These are phyloP conservation scores for Fraxinus paxiana DNA, from an alignment of 305 asterid species.

Conservation along the genomic window DNA sequence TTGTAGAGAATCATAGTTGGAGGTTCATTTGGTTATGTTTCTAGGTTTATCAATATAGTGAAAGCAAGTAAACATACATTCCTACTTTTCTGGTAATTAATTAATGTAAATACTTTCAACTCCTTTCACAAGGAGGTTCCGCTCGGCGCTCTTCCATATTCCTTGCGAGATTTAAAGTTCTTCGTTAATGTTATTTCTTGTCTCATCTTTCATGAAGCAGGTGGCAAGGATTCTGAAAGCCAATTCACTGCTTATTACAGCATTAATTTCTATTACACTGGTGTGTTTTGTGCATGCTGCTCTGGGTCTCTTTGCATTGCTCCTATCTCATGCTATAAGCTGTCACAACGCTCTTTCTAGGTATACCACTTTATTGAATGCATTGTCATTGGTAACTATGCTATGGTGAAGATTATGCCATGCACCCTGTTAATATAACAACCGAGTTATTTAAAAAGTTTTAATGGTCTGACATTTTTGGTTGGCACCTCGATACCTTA, in stretches of 20 bases:
- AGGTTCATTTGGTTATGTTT: neutral
- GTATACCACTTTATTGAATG: constrained; percentile 29
- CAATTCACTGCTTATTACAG: constrained; percentile 53
- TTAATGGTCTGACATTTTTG: neutral
- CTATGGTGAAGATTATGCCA: neutral
- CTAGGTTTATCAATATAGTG: constrained; percentile 17
- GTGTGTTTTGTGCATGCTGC: constrained; percentile 87
- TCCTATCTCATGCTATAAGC: constrained; percentile 61
- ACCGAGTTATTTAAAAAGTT: neutral
- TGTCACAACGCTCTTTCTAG: constrained; percentile 79
- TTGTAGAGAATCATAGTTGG: neutral
- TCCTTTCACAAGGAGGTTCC: neutral
- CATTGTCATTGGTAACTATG: neutral
- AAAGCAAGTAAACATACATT: neutral
- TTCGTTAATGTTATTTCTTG: neutral
- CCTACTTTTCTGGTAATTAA: neutral
- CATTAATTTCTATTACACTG: constrained; percentile 55
- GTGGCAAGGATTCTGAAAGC: constrained; percentile 55
- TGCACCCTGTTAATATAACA: neutral
- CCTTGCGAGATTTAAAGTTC: constrained; percentile 11
- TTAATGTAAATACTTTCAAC: constrained; percentile 11
- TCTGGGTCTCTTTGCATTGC: constrained; percentile 69
- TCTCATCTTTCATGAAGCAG: constrained; percentile 41
- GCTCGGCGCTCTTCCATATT: constrained; percentile 13
- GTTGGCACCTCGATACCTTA: neutral